Evolutionary conservation across 2,329 filamentous ascomycete genomes (phyloP).

Genomic region (Ascochyta pisi): DNA sequence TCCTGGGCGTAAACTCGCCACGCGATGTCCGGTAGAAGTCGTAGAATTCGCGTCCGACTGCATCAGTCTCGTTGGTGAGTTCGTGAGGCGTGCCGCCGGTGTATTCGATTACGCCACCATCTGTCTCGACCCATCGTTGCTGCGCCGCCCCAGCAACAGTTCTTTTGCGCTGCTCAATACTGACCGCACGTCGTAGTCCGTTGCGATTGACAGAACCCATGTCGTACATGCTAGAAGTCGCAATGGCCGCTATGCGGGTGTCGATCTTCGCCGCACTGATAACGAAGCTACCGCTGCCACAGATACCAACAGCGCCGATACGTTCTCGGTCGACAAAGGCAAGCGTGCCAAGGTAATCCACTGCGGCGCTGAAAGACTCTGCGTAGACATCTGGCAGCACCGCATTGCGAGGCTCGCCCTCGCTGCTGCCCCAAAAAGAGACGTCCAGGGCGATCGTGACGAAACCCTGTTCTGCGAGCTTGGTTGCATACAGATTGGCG

Average conservation of each 20-base stretch:
- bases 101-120: too few species aligned
- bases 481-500: constrained; percentile 42
- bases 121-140: too few species aligned
- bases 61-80: constrained; percentile 25
- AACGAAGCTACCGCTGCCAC: too few species aligned
- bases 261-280: too few species aligned
- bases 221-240: too few species aligned
- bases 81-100: background rate
- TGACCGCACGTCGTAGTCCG: too few species aligned
- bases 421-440: constrained; percentile 36
- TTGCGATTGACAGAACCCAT: too few species aligned
- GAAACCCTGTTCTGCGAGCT: constrained; percentile 37
- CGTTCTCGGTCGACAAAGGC: too few species aligned
- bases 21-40: constrained; percentile 45
- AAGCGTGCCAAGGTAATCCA: constrained; percentile 34
- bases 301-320: too few species aligned
- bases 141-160: too few species aligned
- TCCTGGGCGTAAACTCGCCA: constrained; percentile 33
- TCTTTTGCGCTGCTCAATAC: too few species aligned
- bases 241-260: too few species aligned
- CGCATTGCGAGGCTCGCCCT: constrained; percentile 35
- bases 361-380: constrained; percentile 41
- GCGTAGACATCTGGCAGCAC: constrained; percentile 36
- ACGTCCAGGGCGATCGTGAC: constrained; percentile 34
- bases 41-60: constrained; percentile 38